These are phyloP conservation scores for Aspergillus spinulosporus DNA, from an alignment of 2,329 filamentous ascomycete genomes.

Conservation along the genomic window DNA sequence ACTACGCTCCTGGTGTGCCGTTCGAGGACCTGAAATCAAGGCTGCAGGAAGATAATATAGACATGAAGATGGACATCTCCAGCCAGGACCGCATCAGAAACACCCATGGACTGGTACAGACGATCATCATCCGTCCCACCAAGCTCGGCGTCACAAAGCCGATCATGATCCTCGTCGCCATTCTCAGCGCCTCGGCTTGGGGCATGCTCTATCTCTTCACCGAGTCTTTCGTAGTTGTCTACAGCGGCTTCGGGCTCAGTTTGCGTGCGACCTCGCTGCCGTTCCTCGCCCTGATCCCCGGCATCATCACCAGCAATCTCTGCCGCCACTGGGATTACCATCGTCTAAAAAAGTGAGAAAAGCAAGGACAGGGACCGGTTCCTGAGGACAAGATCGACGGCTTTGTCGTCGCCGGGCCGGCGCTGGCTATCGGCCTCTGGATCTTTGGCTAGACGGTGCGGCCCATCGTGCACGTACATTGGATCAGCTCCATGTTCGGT, in stretches of 20 bases:
- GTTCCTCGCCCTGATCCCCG: constrained; percentile 1
- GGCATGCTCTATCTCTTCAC: constrained; percentile 10
- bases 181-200: constrained; percentile 7
- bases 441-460: constrained; percentile 10
- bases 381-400: constrained; percentile 22
- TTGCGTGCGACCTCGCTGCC: constrained; percentile 1
- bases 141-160: constrained; percentile 10
- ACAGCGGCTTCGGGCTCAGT: constrained; percentile 4
- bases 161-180: constrained; percentile 9
- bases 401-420: constrained; percentile 18
- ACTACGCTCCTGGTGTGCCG: neutral
- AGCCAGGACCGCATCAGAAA: constrained; percentile 1
- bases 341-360: neutral
- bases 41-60: neutral
- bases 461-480: constrained; percentile 7
- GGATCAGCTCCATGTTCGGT: constrained; percentile 12
- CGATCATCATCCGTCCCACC: constrained; percentile 3
- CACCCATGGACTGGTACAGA: neutral
- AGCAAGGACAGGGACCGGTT: constrained; percentile 8
- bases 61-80: neutral
- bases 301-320: neutral
- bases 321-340: constrained; percentile 6
- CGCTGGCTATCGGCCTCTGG: constrained; percentile 12
- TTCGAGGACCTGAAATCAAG: neutral
- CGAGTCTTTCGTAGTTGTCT: constrained; percentile 10